Conservation (phyloP, 1,139 yeast species). For the Kluyveromyces marxianus region DNA sequence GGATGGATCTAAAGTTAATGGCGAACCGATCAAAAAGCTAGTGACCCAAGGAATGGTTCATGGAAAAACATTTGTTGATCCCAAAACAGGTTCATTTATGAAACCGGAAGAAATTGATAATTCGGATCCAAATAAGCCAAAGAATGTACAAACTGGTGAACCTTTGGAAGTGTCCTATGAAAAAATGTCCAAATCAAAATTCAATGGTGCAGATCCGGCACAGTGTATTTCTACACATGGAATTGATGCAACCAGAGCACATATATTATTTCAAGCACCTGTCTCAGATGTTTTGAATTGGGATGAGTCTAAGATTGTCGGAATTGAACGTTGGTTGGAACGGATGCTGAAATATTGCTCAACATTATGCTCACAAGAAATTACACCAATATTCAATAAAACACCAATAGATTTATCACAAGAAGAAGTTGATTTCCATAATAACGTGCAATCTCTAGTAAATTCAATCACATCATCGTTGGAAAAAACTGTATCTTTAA, state of each 20-base stretch:
- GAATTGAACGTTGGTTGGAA: constrained; percentile 79
- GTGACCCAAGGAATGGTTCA: constrained; percentile 98
- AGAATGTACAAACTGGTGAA: constrained; percentile 43
- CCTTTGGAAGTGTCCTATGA: constrained; percentile 58
- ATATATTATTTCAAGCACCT: constrained; percentile 90
- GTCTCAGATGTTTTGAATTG: constrained; percentile 73
- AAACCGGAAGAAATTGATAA: constrained; percentile 65
- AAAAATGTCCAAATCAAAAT: constrained; percentile 94
- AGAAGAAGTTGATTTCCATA: constrained; percentile 50
- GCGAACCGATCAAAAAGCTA: constrained; percentile 74
- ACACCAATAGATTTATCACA: constrained; percentile 28
- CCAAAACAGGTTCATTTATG: constrained; percentile 63
- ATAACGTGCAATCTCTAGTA: constrained; percentile 46
- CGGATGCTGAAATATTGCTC: constrained; percentile 39
- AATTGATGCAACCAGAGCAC: constrained; percentile 92
- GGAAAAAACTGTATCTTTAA: constrained; percentile 53
- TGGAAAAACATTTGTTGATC: constrained; percentile 74
- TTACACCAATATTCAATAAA: constrained; percentile 17
- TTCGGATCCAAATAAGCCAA: constrained; percentile 36
- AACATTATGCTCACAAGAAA: constrained; percentile 23
- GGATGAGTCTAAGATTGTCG: constrained; percentile 84
- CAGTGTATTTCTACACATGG: constrained; percentile 74
- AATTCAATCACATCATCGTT: constrained; percentile 51
- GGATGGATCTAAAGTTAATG: constrained; percentile 42
- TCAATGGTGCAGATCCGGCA: constrained; percentile 88